phyloP scores from a whole-genome alignment of 163 green algal species.

The Volvox carteri region DNA sequence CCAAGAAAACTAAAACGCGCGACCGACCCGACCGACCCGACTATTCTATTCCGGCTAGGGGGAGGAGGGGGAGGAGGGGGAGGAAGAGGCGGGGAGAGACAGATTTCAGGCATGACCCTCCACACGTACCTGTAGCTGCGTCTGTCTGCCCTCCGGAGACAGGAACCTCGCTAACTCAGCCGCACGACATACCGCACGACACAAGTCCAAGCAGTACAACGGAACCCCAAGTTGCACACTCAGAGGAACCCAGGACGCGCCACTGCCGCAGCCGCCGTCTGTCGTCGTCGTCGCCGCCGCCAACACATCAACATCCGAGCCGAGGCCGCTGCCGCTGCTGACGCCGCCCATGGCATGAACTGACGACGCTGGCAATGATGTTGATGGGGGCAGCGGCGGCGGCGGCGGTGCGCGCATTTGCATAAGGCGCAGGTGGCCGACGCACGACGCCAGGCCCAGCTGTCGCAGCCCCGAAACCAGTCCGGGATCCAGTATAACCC shows the following conservation, averaged over 20 bases:
- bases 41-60: no score
- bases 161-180: conserved; percentile 68
- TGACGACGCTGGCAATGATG: neutral
- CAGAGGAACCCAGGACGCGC: conserved; percentile 76
- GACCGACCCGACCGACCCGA: no score
- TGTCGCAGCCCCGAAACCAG: conserved; percentile 62
- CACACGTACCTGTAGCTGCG: conserved; percentile 58
- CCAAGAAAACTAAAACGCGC: no score
- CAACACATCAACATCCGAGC: neutral
- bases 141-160: conserved; percentile 20
- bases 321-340: neutral
- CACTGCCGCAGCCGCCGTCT: neutral
- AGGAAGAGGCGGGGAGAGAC: no score
- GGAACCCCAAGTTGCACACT: conserved; percentile 81
- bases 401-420: neutral
- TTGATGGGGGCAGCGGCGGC: neutral
- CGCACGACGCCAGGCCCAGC: conserved; percentile 71
- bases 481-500: conserved; percentile 27
- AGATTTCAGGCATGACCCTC: no score
- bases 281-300: neutral
- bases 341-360: neutral
- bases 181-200: conserved; percentile 75
- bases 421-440: conserved; percentile 76
- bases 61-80: no score
- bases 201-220: conserved; percentile 79